A percentile compares a stretch with the other conserved stretches of the same genome.
phyloP scores from a whole-genome alignment of 805 yeast genomes.

The Nakazawaea ambrosiae region DNA sequence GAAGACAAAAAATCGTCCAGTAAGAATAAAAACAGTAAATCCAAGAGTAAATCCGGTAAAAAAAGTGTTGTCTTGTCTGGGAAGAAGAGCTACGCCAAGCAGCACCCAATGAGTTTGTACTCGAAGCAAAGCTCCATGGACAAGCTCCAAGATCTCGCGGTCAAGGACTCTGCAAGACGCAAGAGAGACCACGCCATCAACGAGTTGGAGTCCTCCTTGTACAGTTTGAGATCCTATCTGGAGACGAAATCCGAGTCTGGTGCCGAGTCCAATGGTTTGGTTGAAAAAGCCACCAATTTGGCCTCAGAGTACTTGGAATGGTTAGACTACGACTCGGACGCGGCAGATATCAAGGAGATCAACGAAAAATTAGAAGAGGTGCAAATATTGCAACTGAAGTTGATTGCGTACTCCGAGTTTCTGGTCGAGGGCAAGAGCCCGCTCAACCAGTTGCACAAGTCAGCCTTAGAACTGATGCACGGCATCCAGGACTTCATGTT shows the following conservation, averaged over 20 bases:
- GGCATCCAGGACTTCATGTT: slow-evolving; percentile 37
- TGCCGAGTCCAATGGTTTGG: slow-evolving; percentile 36
- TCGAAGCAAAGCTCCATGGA: slow-evolving; percentile 37
- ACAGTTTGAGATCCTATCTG: slow-evolving; percentile 54
- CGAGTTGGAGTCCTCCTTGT: slow-evolving; percentile 64
- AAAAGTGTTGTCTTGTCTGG: background rate
- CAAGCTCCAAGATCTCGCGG: slow-evolving; percentile 46
- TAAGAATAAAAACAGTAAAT: slow-evolving; percentile 15
- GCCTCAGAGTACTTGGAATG: slow-evolving; percentile 58
- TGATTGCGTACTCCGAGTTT: slow-evolving; percentile 33
- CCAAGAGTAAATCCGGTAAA: slow-evolving; percentile 20
- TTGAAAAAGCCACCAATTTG: slow-evolving; percentile 27
- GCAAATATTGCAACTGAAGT: slow-evolving; percentile 20
- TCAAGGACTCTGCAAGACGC: slow-evolving; percentile 47
- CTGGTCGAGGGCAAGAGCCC: slow-evolving; percentile 35
- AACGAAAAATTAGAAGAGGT: slow-evolving; percentile 26
- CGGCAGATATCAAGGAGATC: slow-evolving; percentile 33
- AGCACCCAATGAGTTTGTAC: slow-evolving; percentile 42
- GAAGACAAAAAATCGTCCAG: slow-evolving; percentile 4
- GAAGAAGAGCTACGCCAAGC: slow-evolving; percentile 22
- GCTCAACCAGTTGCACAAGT: slow-evolving; percentile 34
- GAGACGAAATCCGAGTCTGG: slow-evolving; percentile 50
- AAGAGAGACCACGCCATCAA: slow-evolving; percentile 56
- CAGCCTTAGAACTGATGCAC: slow-evolving; percentile 33
- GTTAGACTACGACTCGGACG: slow-evolving; percentile 68